phyloP scores from a whole-genome alignment of 1,284 basidiomycete genomes.

The Neotropicomus parvogracilis region DNA sequence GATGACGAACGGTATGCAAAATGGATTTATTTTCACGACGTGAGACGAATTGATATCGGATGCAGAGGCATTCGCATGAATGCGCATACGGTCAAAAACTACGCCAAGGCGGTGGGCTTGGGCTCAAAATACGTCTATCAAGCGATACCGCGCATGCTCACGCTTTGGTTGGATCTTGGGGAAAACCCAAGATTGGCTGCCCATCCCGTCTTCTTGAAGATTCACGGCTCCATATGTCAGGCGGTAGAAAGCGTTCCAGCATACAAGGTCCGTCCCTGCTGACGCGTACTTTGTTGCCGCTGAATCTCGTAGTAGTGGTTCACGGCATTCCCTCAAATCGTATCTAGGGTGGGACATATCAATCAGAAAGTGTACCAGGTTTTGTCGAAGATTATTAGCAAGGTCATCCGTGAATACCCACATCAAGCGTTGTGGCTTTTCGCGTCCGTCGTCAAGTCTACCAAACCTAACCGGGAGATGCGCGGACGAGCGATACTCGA shows the following conservation, averaged over 20 bases:
- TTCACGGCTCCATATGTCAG: slow-evolving; percentile 53
- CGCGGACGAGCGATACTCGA: slow-evolving; percentile 68
- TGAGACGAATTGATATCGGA: slow-evolving; percentile 3
- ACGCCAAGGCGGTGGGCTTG: slow-evolving; percentile 69
- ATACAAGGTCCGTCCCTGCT: slow-evolving; percentile 60
- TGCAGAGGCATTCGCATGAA: slow-evolving; percentile 58
- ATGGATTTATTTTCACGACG: background rate
- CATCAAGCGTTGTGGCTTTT: slow-evolving; percentile 95
- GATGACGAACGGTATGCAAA: slow-evolving; percentile 51
- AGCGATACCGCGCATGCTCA: slow-evolving; percentile 90
- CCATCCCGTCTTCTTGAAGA: slow-evolving; percentile 47
- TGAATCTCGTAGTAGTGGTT: slow-evolving; percentile 67
- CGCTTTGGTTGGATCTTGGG: slow-evolving; percentile 94
- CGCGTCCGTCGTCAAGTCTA: slow-evolving; percentile 85
- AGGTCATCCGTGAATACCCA: slow-evolving; percentile 80
- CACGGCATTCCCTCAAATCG: slow-evolving; percentile 95
- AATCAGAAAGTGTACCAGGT: slow-evolving; percentile 67
- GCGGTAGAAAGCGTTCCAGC: slow-evolving; percentile 62
- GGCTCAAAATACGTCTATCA: slow-evolving; percentile 98
- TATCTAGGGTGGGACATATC: slow-evolving; percentile 86
- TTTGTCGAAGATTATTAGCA: slow-evolving; percentile 69
- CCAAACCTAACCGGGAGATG: slow-evolving; percentile 56
- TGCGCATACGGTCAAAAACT: slow-evolving; percentile 64
- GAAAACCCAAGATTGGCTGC: slow-evolving; percentile 46
- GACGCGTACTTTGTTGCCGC: background rate